Evolutionary conservation across 2,329 filamentous ascomycete genomes (phyloP).

Genomic region (Amphichorda felina): DNA sequence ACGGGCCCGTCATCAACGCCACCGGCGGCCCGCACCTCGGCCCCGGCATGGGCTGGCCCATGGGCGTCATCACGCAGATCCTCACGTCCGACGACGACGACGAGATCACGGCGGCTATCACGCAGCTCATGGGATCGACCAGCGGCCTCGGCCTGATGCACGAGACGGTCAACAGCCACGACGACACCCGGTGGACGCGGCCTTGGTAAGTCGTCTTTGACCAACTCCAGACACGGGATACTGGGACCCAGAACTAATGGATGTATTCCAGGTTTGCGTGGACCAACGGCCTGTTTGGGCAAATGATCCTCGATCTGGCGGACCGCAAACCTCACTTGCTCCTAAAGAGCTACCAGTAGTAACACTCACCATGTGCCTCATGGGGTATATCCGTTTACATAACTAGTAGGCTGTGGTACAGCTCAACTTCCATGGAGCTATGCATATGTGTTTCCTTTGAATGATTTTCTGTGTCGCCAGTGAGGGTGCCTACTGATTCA

Average conservation of each 20-base stretch:
- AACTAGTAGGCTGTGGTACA: too few relatives aligned
- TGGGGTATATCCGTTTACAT: too few relatives aligned
- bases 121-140: slow-evolving; percentile 53
- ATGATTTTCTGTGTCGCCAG: too few relatives aligned
- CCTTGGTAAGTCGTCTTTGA: slow-evolving; percentile 16
- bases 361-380: too few relatives aligned
- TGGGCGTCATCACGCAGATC: slow-evolving; percentile 70
- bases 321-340: slow-evolving; percentile 59
- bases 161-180: slow-evolving; percentile 37
- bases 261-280: slow-evolving; percentile 61
- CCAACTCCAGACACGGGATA: neutral
- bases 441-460: too few relatives aligned
- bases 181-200: slow-evolving; percentile 19
- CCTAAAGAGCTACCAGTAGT: slow-evolving; percentile 31
- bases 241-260: neutral
- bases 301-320: slow-evolving; percentile 67
- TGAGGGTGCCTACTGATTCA: too few relatives aligned
- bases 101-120: slow-evolving; percentile 60
- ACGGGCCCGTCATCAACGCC: slow-evolving; percentile 36
- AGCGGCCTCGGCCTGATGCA: slow-evolving; percentile 68
- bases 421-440: too few relatives aligned
- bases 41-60: slow-evolving; percentile 73
- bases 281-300: slow-evolving; percentile 81
- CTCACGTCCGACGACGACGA: slow-evolving; percentile 65
- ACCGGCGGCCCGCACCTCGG: slow-evolving; percentile 41